Evolutionary conservation across 2,329 filamentous ascomycete genomes (phyloP), one percentile per base, ranked within the genome.

Genomic region (Fusarium keratoplasticum): DNA sequence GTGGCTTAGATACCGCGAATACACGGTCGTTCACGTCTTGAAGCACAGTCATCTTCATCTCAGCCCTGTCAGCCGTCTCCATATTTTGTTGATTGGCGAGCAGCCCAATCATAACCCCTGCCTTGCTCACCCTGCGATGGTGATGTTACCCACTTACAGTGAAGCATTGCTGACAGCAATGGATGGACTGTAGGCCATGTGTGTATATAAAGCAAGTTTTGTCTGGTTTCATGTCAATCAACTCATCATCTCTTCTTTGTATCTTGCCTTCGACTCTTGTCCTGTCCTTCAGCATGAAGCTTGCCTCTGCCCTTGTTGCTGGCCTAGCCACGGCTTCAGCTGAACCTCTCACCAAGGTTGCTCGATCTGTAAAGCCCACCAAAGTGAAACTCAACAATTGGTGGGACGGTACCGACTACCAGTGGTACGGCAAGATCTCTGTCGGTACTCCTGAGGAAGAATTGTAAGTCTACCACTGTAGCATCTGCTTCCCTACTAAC

Each of bases 361-460:
- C 16, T 13, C 55, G 55, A 29, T 27, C 55, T 58, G 20, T 16
- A 8, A 60, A 44, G 14, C 36, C 69, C 4, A 59, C 67, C 3
- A 44, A 74, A 18, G 59, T 71, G 8, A 61, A 69, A 14, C 38
- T 74, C 42, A 62, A 50, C 57, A 74, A 72, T 25, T 74, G 71
- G 71, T 68, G 64, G 60, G 58, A 72, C 9, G 22, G 61, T 25
- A 67, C 67, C 31, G 69, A 72, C 40, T 72, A 61, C 50, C 69
- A 71, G 54, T 74, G 71, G 71, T 74, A 74, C 25, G 70, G 70
- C n/a, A 74, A 72, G 22, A 20, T 72, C 14, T 67, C 71, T 31
- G 69, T 76, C 27, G 75, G 75, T 16, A 75, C 72, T 2, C 75
- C 73, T 2, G 65, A 61, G 25, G 80, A 81, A 54, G 77, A 76